Evolutionary conservation across 176 grass and related monocot genomes (phyloP), one percentile per base, ranked within the genome.

Genomic region (Neostapfia colusana): DNA sequence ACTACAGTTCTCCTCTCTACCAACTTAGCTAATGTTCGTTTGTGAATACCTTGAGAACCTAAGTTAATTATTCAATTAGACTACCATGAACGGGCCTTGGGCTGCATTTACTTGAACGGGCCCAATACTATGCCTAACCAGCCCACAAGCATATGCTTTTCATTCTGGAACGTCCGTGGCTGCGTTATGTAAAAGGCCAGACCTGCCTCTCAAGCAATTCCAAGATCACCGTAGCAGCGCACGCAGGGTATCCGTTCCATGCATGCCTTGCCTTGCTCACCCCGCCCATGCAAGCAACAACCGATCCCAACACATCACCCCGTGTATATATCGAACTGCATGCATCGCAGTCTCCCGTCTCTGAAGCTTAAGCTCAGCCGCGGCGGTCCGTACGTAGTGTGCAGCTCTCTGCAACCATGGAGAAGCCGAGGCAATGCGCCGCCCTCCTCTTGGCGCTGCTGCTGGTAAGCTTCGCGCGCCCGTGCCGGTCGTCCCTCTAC

Each of bases 1-100:
- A 91, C 91, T 97, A 93, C 91, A 92, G 87, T 94, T 85, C 89
- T 98, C 87, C 91, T 87, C 91, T 92, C 85, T 94, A 90, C 89
- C 89, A 94, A 94, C 89, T 90, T 91, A 98, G 89, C 85, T 98
- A 94, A 94, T 85, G 85, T 97, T 86, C 91, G 93, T 10, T 86
- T 31, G 1, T 7, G 26, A 10, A 13, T 13, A 31, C 31, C 1
- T 31, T 31, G 31, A 31, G 31, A 31, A 31, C 2, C 3, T 31
- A 31, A 31, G 3, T 31, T 31, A 31, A 31, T 31, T 31, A 31
- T 31, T 31, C 31, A 31, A 31, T 31, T 31, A 3, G 1, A 31
- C 31, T 2, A 45, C 11, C 7, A 45, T 11, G 11, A 3, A 45
- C 1, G 9, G 14, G 16, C 14, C 18, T 21, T 54, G 51, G 51